Conservation (phyloP, 305 asterid genomes). For the Fraxinus sp. region DNA sequence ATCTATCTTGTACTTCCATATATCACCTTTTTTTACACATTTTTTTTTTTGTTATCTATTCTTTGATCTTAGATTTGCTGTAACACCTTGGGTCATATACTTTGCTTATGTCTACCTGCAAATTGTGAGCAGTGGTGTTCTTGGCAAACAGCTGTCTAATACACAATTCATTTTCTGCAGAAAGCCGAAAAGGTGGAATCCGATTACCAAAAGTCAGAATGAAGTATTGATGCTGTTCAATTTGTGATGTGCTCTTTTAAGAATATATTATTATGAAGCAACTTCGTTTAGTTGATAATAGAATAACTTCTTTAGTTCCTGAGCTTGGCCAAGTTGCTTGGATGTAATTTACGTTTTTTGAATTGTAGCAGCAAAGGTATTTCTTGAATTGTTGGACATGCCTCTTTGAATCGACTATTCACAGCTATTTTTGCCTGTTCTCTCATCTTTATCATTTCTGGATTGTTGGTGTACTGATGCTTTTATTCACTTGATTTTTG, state of each 20-base stretch:
- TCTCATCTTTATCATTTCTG: not conserved
- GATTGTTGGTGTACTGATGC: not conserved
- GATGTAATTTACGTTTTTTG: not conserved
- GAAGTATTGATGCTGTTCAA: not conserved
- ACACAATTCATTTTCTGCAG: conserved; percentile 35
- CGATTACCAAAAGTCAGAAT: conserved; percentile 30
- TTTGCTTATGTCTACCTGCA: not conserved
- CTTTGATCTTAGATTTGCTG: not conserved
- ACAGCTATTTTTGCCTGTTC: not conserved
- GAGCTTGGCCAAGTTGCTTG: not conserved
- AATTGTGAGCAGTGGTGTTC: not conserved
- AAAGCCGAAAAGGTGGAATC: conserved; percentile 42
- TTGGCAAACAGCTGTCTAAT: conserved; percentile 20
- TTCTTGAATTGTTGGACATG: not conserved
- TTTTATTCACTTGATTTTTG: not conserved
- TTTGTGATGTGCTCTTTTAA: not conserved
- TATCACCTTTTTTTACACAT: not conserved
- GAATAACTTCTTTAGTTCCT: not conserved
- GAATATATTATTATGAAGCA: not conserved
- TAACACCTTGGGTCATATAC: not conserved
- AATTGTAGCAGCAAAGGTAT: not conserved
- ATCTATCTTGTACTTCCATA: not conserved
- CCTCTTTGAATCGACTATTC: not conserved
- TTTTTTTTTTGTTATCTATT: not conserved
- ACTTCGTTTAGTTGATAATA: not conserved